A percentile compares a stretch with the other conserved stretches of the same genome.
Conservation (phyloP, 352 stramenopile genomes). For the Phytopythium boreale region DNA sequence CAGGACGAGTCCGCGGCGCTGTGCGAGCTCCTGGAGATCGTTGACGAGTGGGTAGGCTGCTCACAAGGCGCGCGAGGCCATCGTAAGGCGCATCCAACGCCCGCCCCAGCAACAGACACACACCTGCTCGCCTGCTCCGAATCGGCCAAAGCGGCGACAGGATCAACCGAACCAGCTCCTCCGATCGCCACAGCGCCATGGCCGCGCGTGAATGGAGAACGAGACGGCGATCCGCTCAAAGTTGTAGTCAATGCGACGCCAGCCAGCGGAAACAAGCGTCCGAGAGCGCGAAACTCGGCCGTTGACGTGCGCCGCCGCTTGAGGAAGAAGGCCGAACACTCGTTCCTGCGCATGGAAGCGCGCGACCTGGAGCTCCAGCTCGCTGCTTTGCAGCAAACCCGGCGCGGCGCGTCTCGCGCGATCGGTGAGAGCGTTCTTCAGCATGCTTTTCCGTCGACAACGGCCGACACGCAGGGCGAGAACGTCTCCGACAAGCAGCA, state of each 20-base stretch:
- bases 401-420: too few species aligned
- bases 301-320: background rate
- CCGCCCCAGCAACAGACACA: background rate
- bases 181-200: background rate
- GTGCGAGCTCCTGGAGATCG: background rate
- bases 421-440: background rate
- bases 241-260: background rate
- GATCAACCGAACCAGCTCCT: background rate
- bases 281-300: background rate
- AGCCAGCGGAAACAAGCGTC: background rate
- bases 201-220: background rate
- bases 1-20: background rate
- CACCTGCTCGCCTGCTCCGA: background rate
- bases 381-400: background rate
- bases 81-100: background rate
- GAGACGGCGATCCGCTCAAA: background rate
- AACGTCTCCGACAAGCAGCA: background rate
- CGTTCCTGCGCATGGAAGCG: background rate
- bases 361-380: conserved; percentile 4
- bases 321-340: background rate
- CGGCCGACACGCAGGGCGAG: background rate
- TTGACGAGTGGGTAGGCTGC: background rate
- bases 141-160: background rate
- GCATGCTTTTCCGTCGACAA: background rate
- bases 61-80: background rate